Base-by-base conservation (phyloP, 2,329 filamentous ascomycete species). In the Remersonia thermophila region DNA sequence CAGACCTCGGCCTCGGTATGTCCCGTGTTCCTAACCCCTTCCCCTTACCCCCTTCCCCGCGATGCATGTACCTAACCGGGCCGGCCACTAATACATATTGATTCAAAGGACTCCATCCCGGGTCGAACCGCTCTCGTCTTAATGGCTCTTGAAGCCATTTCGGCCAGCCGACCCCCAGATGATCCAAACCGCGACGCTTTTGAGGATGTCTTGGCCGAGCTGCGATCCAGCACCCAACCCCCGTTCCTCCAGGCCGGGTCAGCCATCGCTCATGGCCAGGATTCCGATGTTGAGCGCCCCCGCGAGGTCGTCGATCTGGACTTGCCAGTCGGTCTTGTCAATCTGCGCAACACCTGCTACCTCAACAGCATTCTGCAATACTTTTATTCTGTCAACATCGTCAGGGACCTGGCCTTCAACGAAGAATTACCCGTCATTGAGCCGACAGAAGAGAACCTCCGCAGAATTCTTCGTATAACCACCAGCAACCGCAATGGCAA, bases 281-380 rank as follows among this genome's bases (percentile, higher is more conserved):
- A 25, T 3, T 30, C n/a, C 13, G 12, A 13, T 3, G 32, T 27
- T 10, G 30, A 27, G n/a, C 13, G 25, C 10, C 14, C 36, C 15
- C 20, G 15, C 7, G 25, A 27, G 4, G 17, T 9, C 10, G 38
- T 45, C 47, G 47, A 31, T 33, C 38, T 29, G 40, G 51, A 39
- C 48, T 53, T 83, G 56, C 91, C 91, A 0, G 83, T 93, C 15
- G 91, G 91, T 0, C 69, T 96, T 5, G 73, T 78, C 44, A 98
- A 96, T 49, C 93, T 96, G 39, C 87, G 91, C 40, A 98, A 98
- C 52, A 98, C 93, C 0, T 98, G 91, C 56, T 98, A 98, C 51
- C 69, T 98, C 37, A 98, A 98, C 63, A 96, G 89, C 59, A 71
- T 98, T 33, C 67, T 98, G 8, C 91, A 98, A 51, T 96, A 93